phyloP scores from a whole-genome alignment of 306 rosid species.

The Fagus sylvatica region DNA sequence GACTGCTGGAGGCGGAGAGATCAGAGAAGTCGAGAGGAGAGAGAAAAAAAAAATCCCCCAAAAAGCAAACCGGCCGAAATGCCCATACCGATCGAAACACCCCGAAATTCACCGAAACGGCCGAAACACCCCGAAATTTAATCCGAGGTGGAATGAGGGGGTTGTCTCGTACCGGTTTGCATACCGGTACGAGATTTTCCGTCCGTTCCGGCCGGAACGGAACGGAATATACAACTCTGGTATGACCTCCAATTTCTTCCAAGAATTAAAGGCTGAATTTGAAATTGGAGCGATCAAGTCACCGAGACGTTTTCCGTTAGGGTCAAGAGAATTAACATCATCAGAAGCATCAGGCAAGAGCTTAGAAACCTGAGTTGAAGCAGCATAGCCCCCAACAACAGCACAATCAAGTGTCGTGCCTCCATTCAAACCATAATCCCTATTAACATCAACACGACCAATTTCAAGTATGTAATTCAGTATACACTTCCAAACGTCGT shows the following conservation, averaged over 20 bases:
- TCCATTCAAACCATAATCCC: conserved; percentile 53
- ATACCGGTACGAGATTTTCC: no score
- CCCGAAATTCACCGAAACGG: no score
- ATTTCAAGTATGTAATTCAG: conserved; percentile 49
- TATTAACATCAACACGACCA: conserved; percentile 61
- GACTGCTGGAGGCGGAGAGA: no score
- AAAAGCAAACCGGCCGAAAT: no score
- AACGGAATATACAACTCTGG: not conserved
- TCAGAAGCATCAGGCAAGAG: conserved; percentile 68
- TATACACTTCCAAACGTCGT: conserved; percentile 70
- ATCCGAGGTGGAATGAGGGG: no score
- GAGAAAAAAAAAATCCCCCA: no score
- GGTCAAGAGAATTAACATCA: conserved; percentile 48
- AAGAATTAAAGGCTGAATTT: conserved; percentile 30
- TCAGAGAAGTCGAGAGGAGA: no score
- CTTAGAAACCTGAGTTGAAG: conserved; percentile 57
- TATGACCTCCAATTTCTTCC: conserved; percentile 48
- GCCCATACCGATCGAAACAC: no score
- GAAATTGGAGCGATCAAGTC: conserved; percentile 45
- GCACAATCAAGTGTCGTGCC: conserved; percentile 87
- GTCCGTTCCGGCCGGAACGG: no score
- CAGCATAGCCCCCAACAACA: conserved; percentile 60
- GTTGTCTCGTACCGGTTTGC: no score
- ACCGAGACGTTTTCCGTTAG: conserved; percentile 47
- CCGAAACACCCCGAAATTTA: no score